A percentile compares a stretch with the other conserved stretches of the same genome.
Conservation (phyloP, 352 stramenopile species). For the Blastocystis sp. region DNA sequence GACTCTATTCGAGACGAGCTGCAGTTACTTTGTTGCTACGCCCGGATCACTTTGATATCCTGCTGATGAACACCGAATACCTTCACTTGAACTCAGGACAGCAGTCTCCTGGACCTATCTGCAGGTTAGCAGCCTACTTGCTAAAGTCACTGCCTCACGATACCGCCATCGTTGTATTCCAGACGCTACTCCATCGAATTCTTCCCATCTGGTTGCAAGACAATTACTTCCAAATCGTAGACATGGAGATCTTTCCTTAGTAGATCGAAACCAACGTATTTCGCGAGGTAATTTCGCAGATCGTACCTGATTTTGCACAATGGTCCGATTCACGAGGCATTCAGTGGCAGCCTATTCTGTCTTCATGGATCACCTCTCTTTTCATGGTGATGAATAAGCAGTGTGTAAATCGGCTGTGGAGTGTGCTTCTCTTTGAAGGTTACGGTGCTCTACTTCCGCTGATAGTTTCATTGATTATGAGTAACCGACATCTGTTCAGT, state of each 20-base stretch:
- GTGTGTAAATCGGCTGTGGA: conserved; percentile 30
- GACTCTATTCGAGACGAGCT: not conserved
- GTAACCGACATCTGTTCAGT: not conserved
- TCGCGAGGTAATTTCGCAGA: not conserved
- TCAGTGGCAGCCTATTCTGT: not conserved
- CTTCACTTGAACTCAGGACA: not conserved
- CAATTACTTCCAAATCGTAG: conserved; percentile 27
- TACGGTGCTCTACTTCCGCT: conserved; percentile 22
- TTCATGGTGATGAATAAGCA: conserved; percentile 11
- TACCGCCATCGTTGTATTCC: conserved; percentile 11
- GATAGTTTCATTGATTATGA: conserved; percentile 5
- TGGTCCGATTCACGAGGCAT: not conserved
- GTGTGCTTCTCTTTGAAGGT: conserved; percentile 43
- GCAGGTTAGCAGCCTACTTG: not conserved
- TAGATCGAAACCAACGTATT: conserved; percentile 54
- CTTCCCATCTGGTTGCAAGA: conserved; percentile 21
- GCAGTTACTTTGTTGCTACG: not conserved
- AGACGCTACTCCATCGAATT: not conserved
- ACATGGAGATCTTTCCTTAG: not conserved
- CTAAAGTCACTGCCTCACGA: conserved; percentile 7
- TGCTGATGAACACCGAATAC: not conserved
- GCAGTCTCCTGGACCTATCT: not conserved
- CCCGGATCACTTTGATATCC: conserved; percentile 15
- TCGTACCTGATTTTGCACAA: not conserved
- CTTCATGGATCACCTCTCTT: not conserved